These are phyloP conservation scores for Rhinocladiella similis DNA, from an alignment of 2,329 filamentous ascomycete species.

Conservation along the genomic window DNA sequence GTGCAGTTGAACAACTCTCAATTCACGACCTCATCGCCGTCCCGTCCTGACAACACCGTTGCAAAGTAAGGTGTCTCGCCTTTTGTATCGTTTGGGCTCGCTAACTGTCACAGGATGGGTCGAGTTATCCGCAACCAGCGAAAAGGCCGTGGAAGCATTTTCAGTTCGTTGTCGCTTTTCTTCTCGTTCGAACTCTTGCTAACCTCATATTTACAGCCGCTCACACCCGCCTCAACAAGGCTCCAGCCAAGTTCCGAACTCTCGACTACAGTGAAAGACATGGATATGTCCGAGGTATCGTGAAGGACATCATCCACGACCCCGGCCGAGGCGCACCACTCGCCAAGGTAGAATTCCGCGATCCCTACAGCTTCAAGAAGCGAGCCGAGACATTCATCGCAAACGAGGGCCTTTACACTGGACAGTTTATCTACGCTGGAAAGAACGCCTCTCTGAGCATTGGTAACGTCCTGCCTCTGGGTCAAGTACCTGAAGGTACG, in stretches of 20 bases:
- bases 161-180: conserved; percentile 51
- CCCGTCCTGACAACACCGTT: background rate
- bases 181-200: background rate
- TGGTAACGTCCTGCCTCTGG: conserved; percentile 94
- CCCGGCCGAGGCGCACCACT: conserved; percentile 96
- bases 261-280: conserved; percentile 97
- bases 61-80: background rate
- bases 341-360: conserved; percentile 93
- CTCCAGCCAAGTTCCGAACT: conserved; percentile 89
- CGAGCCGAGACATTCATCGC: conserved; percentile 99
- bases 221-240: conserved; percentile 91
- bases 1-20: background rate
- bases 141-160: conserved; percentile 76
- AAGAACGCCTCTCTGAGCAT: conserved; percentile 97
- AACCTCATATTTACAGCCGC: conserved; percentile 54
- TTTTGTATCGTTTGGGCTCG: background rate
- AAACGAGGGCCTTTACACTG: conserved; percentile 99
- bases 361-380: conserved; percentile 98
- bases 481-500: conserved; percentile 96
- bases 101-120: conserved; percentile 52
- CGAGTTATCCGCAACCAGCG: conserved; percentile 77
- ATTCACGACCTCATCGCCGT: conserved; percentile 1
- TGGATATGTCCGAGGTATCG: conserved; percentile 94
- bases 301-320: conserved; percentile 99
- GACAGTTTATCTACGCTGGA: conserved; percentile 99